phyloP scores from a whole-genome alignment of 805 yeast genomes.

The Candida yuanshanica region DNA sequence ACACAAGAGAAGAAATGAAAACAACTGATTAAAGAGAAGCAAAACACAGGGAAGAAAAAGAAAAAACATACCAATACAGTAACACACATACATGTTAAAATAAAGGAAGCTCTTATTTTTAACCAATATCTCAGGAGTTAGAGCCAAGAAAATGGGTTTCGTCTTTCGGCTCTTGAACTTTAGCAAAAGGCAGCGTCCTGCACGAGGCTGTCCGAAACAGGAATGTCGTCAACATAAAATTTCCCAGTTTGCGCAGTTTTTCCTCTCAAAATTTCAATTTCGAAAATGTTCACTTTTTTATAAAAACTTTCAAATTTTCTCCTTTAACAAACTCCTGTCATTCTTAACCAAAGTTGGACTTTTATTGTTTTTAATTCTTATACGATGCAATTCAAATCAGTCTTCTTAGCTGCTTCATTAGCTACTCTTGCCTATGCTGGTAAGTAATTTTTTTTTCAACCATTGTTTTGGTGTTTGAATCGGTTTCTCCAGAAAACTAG shows the following conservation, averaged over 20 bases:
- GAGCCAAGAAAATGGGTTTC: no score
- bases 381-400: conserved; percentile 51
- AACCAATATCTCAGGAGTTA: no score
- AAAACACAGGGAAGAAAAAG: no score
- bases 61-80: no score
- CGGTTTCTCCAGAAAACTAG: no score
- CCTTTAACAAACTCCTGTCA: background rate
- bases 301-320: conserved; percentile 1
- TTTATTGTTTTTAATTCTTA: background rate
- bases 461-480: background rate
- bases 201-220: background rate
- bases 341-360: background rate
- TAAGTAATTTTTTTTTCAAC: conserved; percentile 26
- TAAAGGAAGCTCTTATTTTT: no score
- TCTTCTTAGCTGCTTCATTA: conserved; percentile 43
- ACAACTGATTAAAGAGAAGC: no score
- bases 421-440: conserved; percentile 42
- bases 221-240: conserved; percentile 3
- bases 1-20: no score
- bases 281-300: background rate
- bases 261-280: background rate
- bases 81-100: no score
- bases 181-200: background rate
- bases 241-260: background rate
- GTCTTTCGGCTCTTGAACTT: background rate